Evolutionary conservation across 2,329 filamentous ascomycete species (phyloP).

Genomic region (Chaetomium strumarium): DNA sequence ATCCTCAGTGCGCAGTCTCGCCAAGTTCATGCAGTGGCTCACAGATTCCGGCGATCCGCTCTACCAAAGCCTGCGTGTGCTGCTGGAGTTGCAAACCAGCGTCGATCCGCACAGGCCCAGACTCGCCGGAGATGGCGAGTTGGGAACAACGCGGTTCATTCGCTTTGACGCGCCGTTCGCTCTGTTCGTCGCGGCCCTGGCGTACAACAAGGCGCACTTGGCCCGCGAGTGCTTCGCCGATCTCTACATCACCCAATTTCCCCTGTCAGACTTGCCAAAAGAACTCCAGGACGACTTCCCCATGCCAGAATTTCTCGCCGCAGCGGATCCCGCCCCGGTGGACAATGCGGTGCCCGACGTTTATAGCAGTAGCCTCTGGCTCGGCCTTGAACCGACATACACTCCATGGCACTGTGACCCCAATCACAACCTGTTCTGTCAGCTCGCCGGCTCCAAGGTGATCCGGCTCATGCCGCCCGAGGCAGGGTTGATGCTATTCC

Average conservation of each 20-base stretch:
- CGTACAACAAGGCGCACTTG: constrained; percentile 37
- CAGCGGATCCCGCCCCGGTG: constrained; percentile 21
- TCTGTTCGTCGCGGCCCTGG: constrained; percentile 55
- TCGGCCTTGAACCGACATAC: constrained; percentile 79
- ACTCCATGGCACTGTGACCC: constrained; percentile 90
- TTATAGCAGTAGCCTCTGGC: constrained; percentile 84
- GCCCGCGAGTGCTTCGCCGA: constrained; percentile 26
- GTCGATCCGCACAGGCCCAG: neutral
- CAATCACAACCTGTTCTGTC: constrained; percentile 87
- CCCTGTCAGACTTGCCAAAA: constrained; percentile 61
- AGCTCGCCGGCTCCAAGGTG: constrained; percentile 67
- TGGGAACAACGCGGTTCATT: constrained; percentile 36
- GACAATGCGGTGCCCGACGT: constrained; percentile 68
- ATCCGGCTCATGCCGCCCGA: constrained; percentile 65
- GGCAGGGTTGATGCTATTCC: constrained; percentile 60
- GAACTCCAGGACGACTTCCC: constrained; percentile 60
- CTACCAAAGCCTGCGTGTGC: constrained; percentile 5
- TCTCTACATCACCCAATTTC: constrained; percentile 84
- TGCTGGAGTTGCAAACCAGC: neutral
- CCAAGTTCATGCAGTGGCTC: constrained; percentile 10
- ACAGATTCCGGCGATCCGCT: neutral
- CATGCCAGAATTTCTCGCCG: constrained; percentile 54
- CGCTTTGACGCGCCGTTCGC: constrained; percentile 56
- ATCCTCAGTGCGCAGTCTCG: neutral
- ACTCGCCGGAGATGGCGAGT: neutral